phyloP scores from a whole-genome alignment of 2,329 filamentous ascomycete genomes.

The Kalmusia sp. region DNA sequence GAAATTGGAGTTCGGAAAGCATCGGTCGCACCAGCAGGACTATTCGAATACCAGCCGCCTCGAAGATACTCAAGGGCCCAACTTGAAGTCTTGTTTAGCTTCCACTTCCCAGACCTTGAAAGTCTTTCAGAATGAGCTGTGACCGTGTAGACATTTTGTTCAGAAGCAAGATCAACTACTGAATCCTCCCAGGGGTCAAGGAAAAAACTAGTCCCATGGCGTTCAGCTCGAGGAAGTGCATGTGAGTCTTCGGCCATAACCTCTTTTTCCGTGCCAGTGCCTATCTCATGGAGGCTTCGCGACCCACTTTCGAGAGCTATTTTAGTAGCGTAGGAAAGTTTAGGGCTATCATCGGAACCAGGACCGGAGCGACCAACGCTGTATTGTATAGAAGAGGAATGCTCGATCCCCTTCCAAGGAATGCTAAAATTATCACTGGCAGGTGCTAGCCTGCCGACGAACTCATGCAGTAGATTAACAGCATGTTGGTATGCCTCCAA shows the following conservation, averaged over 20 bases:
- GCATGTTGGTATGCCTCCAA: conserved; percentile 8
- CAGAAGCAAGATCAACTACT: too few species aligned
- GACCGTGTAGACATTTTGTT: too few species aligned
- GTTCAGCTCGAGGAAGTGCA: background rate
- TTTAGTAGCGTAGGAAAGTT: background rate
- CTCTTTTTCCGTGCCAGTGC: background rate
- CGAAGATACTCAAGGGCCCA: conserved; percentile 20
- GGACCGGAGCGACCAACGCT: background rate
- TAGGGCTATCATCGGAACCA: background rate
- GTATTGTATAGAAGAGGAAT: background rate
- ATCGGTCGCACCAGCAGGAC: background rate
- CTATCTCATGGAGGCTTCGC: background rate
- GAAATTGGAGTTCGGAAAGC: background rate
- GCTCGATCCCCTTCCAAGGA: background rate
- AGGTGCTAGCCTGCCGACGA: conserved; percentile 12
- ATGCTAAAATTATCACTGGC: background rate
- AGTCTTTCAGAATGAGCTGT: too few species aligned
- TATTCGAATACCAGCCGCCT: conserved; percentile 12
- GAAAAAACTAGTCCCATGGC: background rate
- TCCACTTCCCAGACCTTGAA: background rate
- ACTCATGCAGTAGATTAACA: conserved; percentile 15
- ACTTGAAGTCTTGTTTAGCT: conserved; percentile 5
- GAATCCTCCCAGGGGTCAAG: background rate
- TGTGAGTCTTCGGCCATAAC: background rate
- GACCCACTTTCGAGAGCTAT: too few species aligned